Percentiles rank a stretch among this genome's conserved stretches.
These are phyloP conservation scores for Rhodotorula sp. DNA, from an alignment of 1,284 basidiomycete genomes.

Conservation along the genomic window DNA sequence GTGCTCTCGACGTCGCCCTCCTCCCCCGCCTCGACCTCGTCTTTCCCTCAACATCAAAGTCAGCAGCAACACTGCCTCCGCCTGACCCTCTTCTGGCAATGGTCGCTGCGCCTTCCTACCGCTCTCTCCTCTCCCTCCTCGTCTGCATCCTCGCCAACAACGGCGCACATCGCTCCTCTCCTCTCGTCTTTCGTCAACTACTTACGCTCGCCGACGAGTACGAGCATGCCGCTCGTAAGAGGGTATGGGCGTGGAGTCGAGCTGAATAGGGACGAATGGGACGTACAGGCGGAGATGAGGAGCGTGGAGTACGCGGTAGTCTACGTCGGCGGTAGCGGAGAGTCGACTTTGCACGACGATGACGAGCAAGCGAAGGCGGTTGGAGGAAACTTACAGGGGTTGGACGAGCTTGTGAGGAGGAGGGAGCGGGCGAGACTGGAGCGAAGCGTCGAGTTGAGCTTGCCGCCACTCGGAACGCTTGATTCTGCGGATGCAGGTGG, in stretches of 20 bases:
- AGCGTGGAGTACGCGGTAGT: constrained; percentile 83
- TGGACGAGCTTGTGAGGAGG: constrained; percentile 62
- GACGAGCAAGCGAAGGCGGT: constrained; percentile 58
- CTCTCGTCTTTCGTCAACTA: constrained; percentile 9
- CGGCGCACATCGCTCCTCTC: constrained; percentile 6
- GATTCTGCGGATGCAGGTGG: constrained; percentile 53
- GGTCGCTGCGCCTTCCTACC: constrained; percentile 76
- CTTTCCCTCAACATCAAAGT: constrained; percentile 38
- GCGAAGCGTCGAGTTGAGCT: constrained; percentile 63
- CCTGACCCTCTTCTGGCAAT: constrained; percentile 92
- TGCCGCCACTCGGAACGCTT: constrained; percentile 53
- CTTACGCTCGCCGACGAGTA: too few relatives aligned
- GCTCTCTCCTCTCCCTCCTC: constrained; percentile 44
- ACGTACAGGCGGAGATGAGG: constrained; percentile 75
- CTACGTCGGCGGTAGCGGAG: not conserved
- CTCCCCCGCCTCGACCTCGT: constrained; percentile 46
- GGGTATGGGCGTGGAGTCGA: constrained; percentile 81
- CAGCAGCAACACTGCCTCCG: constrained; percentile 53
- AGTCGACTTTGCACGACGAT: constrained; percentile 53
- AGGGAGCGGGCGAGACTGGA: constrained; percentile 67
- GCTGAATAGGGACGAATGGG: constrained; percentile 64
- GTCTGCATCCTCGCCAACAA: not conserved
- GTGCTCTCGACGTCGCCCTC: constrained; percentile 24
- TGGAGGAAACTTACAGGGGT: constrained; percentile 47
- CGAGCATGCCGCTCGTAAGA: constrained; percentile 63